Conservation (phyloP, 257 asterid genomes). For the Penstemon newberryi region DNA sequence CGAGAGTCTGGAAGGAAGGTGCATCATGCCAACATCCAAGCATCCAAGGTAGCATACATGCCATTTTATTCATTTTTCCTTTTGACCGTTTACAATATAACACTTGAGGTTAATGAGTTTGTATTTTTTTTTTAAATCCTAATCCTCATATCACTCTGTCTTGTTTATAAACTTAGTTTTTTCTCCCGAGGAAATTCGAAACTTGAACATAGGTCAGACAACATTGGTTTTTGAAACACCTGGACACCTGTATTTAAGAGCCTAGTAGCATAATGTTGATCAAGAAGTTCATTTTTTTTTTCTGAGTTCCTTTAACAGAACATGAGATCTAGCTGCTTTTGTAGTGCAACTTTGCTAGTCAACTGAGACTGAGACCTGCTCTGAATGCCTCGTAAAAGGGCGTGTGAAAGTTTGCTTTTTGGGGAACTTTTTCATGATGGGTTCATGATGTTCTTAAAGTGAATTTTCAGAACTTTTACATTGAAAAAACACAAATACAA, state of each 20-base stretch:
- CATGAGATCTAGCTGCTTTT: not conserved
- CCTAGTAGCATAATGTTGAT: no score
- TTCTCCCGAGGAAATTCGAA: no score
- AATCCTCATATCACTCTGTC: no score
- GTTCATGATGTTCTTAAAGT: no score
- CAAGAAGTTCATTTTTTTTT: no score
- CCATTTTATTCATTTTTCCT: not conserved
- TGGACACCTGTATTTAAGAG: no score
- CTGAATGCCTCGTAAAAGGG: not conserved
- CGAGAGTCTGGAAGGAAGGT: constrained; percentile 90
- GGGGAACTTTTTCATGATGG: not conserved
- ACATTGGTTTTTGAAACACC: no score
- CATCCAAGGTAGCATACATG: constrained; percentile 65
- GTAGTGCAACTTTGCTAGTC: not conserved
- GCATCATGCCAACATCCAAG: constrained; percentile 88
- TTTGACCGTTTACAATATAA: not conserved
- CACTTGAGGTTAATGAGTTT: not conserved
- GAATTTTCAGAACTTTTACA: no score
- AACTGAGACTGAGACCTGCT: not conserved
- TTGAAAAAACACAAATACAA: no score
- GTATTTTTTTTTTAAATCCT: not conserved
- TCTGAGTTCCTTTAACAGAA: no score
- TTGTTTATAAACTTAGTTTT: no score
- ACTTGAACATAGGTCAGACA: no score
- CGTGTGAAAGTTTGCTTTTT: not conserved